Conservation (phyloP, 495 filamentous ascomycete species). For the Hypoxylon lenormandii region DNA sequence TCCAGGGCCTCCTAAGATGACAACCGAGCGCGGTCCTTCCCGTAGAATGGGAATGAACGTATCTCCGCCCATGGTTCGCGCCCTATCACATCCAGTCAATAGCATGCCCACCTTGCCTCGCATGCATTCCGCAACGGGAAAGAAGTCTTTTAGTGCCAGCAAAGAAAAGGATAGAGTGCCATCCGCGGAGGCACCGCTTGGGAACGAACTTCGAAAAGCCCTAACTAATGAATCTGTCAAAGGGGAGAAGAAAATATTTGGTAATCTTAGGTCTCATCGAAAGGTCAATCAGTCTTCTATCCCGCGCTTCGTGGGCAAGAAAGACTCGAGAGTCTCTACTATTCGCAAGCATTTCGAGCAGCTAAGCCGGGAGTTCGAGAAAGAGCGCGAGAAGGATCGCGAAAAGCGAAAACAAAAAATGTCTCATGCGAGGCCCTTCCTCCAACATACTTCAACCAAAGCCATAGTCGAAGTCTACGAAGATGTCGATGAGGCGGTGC, state of each 20-base stretch:
- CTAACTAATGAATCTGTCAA: conserved; percentile 55
- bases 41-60: conserved; percentile 59
- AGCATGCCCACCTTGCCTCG: conserved; percentile 43
- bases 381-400: conserved; percentile 87
- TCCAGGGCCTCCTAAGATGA: conserved; percentile 27
- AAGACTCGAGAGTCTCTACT: conserved; percentile 81
- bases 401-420: conserved; percentile 83
- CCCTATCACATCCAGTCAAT: conserved; percentile 74
- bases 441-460: conserved; percentile 88
- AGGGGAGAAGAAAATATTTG: conserved; percentile 78
- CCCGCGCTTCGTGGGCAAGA: conserved; percentile 81
- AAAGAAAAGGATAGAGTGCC: conserved; percentile 51
- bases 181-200: conserved; percentile 27
- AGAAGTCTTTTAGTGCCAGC: conserved; percentile 38
- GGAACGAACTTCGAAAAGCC: conserved; percentile 48
- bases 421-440: conserved; percentile 80
- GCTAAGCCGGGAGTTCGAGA: conserved; percentile 94
- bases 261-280: conserved; percentile 70
- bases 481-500: conserved; percentile 90
- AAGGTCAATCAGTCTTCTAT: conserved; percentile 80
- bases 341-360: conserved; percentile 97
- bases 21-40: conserved; percentile 57
- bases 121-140: conserved; percentile 43
- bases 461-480: conserved; percentile 96
- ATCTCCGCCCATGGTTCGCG: conserved; percentile 75